Base-by-base conservation (phyloP, 805 yeast species). In the Wickerhamomyces xylosicus region DNA sequence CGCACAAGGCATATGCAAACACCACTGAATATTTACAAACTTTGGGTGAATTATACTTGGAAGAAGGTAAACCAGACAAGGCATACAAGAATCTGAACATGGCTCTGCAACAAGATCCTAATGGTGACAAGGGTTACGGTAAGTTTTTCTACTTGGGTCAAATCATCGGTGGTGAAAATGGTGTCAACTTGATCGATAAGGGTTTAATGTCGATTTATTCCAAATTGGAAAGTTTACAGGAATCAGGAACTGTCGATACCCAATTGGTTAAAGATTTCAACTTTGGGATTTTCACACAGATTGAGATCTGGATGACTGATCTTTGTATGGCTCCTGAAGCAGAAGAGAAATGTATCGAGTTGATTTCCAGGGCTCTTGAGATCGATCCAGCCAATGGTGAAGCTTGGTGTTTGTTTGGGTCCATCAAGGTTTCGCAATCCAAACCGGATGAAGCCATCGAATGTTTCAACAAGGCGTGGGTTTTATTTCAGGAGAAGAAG, bases 241-340 rank as follows among this genome's bases (percentile, higher is more conserved):
- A 11, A 31, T 11, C 29, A 7, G 43, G 58, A 9, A 39, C 33
- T 13, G 37, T 41, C 3, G 56, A 53, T 15, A 48, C 54, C 15
- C 67, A 67, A 42, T 60, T 72, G 33, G 57, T 71, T 16, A 72
- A 72, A 45, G 84, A 82, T 54, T 55, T 85, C 36, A 76, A 81
- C 46, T 83, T 79, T 53, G 95, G 90, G 0, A 64, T 85, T 20
- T 78, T 90, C 48, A 79, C 95, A 6, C 72, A 81, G 64, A 83
- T 92, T 52, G 98, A 90, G 60, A 82, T 85, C 41, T 89, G 95
- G 95, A 85, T 87, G 97, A 90, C 97, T 1, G 97, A 90, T 64
- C 65, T 89, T 46, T 89, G 97, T 64, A 86, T 89, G 95, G 95
- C 85, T 52, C 77, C 77, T 3, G 78, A 80, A 47, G 97, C 97